Percentiles rank a stretch among this genome's conserved stretches.
These are phyloP conservation scores for Talaromyces rugulosus DNA, from an alignment of 2,329 filamentous ascomycete genomes.

Conservation along the genomic window DNA sequence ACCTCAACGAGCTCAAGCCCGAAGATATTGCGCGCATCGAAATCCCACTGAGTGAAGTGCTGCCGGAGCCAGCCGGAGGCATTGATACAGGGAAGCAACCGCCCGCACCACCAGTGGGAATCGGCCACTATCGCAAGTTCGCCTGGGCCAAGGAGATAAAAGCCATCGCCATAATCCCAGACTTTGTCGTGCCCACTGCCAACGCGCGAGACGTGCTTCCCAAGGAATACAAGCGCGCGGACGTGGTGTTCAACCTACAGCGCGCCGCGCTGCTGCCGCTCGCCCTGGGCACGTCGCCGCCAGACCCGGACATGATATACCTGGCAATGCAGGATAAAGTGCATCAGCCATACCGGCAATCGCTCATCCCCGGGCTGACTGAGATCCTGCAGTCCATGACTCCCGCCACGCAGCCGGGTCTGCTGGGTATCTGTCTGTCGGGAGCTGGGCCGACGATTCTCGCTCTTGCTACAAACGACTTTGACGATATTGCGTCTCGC, in stretches of 20 bases:
- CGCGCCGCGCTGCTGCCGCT: constrained; percentile 86
- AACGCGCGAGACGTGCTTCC: constrained; percentile 84
- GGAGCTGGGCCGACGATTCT: constrained; percentile 94
- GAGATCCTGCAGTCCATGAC: constrained; percentile 91
- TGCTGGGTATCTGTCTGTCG: constrained; percentile 90
- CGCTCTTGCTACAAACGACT: constrained; percentile 84
- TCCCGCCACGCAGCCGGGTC: constrained; percentile 76
- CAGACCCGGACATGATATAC: constrained; percentile 90
- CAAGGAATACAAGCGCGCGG: constrained; percentile 69
- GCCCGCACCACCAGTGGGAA: constrained; percentile 83
- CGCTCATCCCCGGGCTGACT: constrained; percentile 83
- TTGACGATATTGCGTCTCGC: constrained; percentile 75
- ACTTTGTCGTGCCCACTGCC: constrained; percentile 94
- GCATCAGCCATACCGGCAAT: constrained; percentile 92
- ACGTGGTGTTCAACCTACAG: constrained; percentile 92
- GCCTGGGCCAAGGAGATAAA: constrained; percentile 93
- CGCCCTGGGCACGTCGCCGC: constrained; percentile 82
- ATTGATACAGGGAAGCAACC: constrained; percentile 83
- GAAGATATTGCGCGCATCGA: constrained; percentile 87
- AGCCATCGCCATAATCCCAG: constrained; percentile 90
- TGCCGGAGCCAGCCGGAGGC: constrained; percentile 85
- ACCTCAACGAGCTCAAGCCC: constrained; percentile 84
- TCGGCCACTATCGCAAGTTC: constrained; percentile 95
- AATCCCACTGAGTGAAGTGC: constrained; percentile 89
- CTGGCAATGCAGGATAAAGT: constrained; percentile 98